Evolutionary conservation across 495 filamentous ascomycete species (phyloP).

Genomic region (Xylaria telfairii): DNA sequence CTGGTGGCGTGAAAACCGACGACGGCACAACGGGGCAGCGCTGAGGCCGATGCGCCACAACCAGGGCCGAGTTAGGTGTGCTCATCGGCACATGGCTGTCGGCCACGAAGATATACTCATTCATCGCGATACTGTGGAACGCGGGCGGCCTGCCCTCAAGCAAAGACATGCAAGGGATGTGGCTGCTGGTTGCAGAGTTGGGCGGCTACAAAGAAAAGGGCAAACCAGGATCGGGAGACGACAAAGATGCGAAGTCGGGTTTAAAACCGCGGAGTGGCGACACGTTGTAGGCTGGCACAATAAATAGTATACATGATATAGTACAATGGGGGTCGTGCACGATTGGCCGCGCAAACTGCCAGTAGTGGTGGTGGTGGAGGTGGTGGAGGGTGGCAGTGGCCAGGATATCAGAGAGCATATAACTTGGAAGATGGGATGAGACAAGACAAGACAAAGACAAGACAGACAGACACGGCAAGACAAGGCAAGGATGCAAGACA

Average conservation of each 20-base stretch:
- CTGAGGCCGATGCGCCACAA: constrained; percentile 25
- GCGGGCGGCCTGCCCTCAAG: constrained; percentile 18
- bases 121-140: constrained; percentile 4
- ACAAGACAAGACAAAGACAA: too few species aligned
- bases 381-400: too few species aligned
- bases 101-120: constrained; percentile 25
- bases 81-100: constrained; percentile 22
- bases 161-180: background rate
- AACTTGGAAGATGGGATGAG: background rate
- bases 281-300: background rate
- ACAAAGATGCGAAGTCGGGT: constrained; percentile 1
- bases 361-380: too few species aligned
- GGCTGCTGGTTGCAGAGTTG: background rate
- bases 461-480: too few species aligned
- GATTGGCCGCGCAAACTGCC: background rate
- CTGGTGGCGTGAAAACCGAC: constrained; percentile 22
- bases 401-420: background rate
- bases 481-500: too few species aligned
- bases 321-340: background rate
- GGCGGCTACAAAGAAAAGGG: background rate
- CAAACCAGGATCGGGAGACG: background rate
- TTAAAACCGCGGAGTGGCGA: background rate
- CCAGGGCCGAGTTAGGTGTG: constrained; percentile 13
- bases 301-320: background rate
- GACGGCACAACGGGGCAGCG: constrained; percentile 18